These are phyloP conservation scores for Rutstroemia sp. DNA, from an alignment of 2,329 filamentous ascomycete species.

Conservation along the genomic window DNA sequence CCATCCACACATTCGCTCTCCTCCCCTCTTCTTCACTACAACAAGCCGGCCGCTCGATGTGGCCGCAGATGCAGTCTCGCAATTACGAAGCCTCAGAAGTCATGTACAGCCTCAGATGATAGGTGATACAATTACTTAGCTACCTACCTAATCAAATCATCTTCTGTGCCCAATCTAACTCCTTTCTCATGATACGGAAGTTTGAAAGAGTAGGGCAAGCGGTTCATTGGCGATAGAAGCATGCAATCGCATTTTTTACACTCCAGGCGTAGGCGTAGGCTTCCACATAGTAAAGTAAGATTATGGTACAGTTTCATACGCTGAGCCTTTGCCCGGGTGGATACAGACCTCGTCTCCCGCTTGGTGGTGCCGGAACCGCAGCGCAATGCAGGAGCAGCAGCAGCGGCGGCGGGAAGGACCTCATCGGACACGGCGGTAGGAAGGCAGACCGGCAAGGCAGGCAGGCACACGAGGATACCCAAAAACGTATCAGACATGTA, in stretches of 20 bases:
- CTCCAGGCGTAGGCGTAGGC: background rate
- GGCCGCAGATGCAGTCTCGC: slow-evolving; percentile 10
- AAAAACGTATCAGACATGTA: no score
- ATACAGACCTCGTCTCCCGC: slow-evolving; percentile 22
- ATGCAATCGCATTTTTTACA: background rate
- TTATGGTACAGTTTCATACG: no score
- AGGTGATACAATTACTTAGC: slow-evolving; percentile 8
- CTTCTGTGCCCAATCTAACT: slow-evolving; percentile 17
- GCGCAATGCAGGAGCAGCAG: no score
- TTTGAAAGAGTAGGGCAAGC: background rate
- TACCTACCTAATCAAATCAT: slow-evolving; percentile 17
- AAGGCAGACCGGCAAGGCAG: background rate
- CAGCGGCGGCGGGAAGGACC: no score
- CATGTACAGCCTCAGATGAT: slow-evolving; percentile 14
- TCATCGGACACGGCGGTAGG: background rate
- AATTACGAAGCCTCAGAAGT: slow-evolving; percentile 2
- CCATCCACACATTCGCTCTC: background rate
- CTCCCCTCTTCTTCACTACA: slow-evolving; percentile 1
- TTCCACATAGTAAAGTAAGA: background rate
- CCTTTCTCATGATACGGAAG: background rate
- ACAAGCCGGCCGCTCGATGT: slow-evolving; percentile 1
- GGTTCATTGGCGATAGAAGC: slow-evolving; percentile 5
- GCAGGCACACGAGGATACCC: no score
- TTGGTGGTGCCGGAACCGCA: slow-evolving; percentile 18
- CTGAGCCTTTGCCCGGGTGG: background rate